Evolutionary conservation across 108 stramenopile genomes (phyloP), one percentile per base, ranked within the genome.

Genomic region (Cyclotella baltica): DNA sequence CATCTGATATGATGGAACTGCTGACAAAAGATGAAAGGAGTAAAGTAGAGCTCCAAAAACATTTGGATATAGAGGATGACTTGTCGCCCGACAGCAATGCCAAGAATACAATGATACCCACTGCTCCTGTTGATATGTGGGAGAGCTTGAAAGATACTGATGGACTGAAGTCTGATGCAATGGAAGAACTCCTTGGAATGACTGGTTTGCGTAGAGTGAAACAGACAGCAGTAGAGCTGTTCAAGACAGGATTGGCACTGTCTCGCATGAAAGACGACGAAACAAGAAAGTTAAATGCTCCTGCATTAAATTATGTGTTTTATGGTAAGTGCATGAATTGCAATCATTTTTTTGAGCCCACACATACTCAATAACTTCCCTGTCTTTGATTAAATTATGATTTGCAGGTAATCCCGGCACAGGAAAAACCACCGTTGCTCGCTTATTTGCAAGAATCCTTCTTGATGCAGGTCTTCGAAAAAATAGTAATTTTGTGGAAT

Each of bases 181-280:
- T 74, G 76, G 83, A 84, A 25, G 69, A 63, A 50, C 78, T 84
- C 43, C 62, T 84, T 19, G 53, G 34, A 19, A 65, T 84, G 65
- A 84, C 67, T 51, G 83, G 83, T 36, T 59, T 84, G 37, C 73
- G 34, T 28, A 82, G 59, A 53, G 81, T 83, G 20, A 83, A 78
- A 71, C 61, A 79, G 64, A 68, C 40, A 56, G 80, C 70, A 20
- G 35, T 79, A 13, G 59, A 52, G 19, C 37, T 83, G 9, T 81
- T 64, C 50, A 80, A 78, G 52, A 36, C 40, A 53, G 81, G 62
- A 31, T 29, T 86, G 50, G 55, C 64, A 30, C 28, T 73, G 18
- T 55, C 20, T 4, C n/a, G 50, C 47, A 66, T 84, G 74, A n/a
- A n/a, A n/a, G 75, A 80, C 46, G 36, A 40, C 31, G 73, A 79